These are phyloP conservation scores for Fusarium duplospermum DNA, from an alignment of 2,329 filamentous ascomycete species.

Conservation along the genomic window DNA sequence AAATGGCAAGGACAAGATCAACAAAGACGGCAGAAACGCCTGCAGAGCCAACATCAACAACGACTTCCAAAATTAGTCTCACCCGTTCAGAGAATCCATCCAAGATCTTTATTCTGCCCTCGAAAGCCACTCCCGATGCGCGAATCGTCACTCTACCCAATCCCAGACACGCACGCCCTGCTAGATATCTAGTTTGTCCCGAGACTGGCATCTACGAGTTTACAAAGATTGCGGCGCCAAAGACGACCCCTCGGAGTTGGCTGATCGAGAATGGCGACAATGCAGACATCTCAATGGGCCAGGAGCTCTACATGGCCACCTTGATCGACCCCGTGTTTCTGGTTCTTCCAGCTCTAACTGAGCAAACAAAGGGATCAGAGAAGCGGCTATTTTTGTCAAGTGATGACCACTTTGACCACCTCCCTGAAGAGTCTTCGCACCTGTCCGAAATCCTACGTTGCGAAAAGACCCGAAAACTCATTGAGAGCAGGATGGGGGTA, in stretches of 20 bases:
- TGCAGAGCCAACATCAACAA: constrained; percentile 38
- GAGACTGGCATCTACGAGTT: constrained; percentile 74
- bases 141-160: constrained; percentile 71
- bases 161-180: constrained; percentile 65
- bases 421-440: constrained; percentile 67
- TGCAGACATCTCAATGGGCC: constrained; percentile 66
- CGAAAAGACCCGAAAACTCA: constrained; percentile 57
- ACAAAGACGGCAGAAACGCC: constrained; percentile 48
- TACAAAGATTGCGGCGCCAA: constrained; percentile 66
- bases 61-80: constrained; percentile 55
- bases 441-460: constrained; percentile 67
- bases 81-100: constrained; percentile 57
- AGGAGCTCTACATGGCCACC: constrained; percentile 86
- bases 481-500: constrained; percentile 74
- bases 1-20: constrained; percentile 65
- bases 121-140: constrained; percentile 63
- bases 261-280: constrained; percentile 58
- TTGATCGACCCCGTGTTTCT: constrained; percentile 87
- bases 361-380: constrained; percentile 57
- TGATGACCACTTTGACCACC: constrained; percentile 77
- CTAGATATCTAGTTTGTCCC: constrained; percentile 72
- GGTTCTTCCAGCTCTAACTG: constrained; percentile 76
- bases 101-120: constrained; percentile 71
- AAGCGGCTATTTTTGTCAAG: constrained; percentile 75
- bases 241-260: constrained; percentile 70